Percentiles rank a stretch among this genome's conserved stretches.
phyloP scores from a whole-genome alignment of 495 filamentous ascomycete species.

The Daldinia decipiens region DNA sequence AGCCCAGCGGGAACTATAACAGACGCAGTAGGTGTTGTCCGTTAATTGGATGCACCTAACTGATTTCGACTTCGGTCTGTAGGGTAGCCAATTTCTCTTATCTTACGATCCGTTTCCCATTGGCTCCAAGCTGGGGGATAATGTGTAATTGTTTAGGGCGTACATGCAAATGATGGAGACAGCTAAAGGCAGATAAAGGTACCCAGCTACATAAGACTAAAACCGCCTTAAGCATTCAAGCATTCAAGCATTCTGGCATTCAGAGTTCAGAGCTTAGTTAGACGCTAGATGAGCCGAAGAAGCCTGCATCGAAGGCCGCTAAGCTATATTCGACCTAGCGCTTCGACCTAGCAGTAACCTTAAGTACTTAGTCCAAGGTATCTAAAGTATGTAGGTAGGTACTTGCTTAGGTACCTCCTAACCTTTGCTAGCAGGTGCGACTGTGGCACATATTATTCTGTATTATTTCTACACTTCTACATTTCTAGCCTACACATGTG shows the following conservation, averaged over 20 bases:
- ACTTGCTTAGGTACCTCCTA: neutral
- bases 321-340: slow-evolving; percentile 31
- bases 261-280: slow-evolving; percentile 19
- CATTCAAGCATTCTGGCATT: no score
- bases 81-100: slow-evolving; percentile 42
- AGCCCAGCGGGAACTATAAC: slow-evolving; percentile 27
- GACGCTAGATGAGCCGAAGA: slow-evolving; percentile 48
- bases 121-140: slow-evolving; percentile 19
- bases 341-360: neutral
- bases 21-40: slow-evolving; percentile 26
- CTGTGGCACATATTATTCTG: neutral
- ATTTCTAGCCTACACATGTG: neutral
- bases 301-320: slow-evolving; percentile 47
- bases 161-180: neutral
- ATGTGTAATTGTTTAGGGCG: slow-evolving; percentile 21
- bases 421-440: neutral
- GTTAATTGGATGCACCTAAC: slow-evolving; percentile 27
- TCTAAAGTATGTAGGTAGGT: neutral
- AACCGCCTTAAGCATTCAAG: slow-evolving; percentile 13
- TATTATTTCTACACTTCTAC: neutral
- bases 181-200: neutral
- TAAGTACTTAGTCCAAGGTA: neutral
- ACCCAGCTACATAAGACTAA: neutral
- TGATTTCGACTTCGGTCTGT: slow-evolving; percentile 36
- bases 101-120: slow-evolving; percentile 27